Base-by-base conservation (phyloP, 805 yeast species). In the Saccharomycopsis babjevae region DNA sequence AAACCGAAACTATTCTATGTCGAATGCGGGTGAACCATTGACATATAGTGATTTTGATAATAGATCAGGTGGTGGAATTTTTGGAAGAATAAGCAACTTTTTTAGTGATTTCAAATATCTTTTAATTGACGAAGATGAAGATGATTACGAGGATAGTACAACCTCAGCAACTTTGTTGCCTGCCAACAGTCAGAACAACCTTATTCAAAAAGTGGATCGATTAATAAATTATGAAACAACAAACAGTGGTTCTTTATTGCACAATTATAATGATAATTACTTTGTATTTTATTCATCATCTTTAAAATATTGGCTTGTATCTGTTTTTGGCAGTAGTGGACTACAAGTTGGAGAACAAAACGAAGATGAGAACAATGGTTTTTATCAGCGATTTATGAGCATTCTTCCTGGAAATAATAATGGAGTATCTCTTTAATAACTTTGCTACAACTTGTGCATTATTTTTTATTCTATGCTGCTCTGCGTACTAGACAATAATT, bases 41-140 rank as follows among this genome's bases (percentile, higher is more conserved):
- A n/a, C n/a, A n/a, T 71, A 72, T 50, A 73, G 72, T 55, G 78
- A 76, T 58, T 73, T 72, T 52, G 71, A 68, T 16, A 72, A 69
- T 10, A 67, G 66, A 8, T 65, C 60, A 10, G 67, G 63, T 6
- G 68, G 65, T 25, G 59, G 40, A 3, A 22, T 25, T 38, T 36
- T 55, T 38, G 38, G n/a, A 55, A 38, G 57, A 22, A n/a, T 25
- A n/a, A 36, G 11, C 6, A 56, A 40, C 16, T 52, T 52, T 20
- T 54, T 32, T 25, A 30, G 7, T 11, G 56, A 32, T 54, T 32
- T 36, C 32, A 32, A 36, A 32, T 54, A 54, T 46, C 52, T 46
- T 46, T 46, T 46, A 25, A 25, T 46, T 25, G 52, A 46, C 15
- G 52, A 46, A 1, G 52, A 46, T 25, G 52, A 46, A 22, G n/a